phyloP scores from a whole-genome alignment of 2,329 filamentous ascomycete species.

The Botryosphaeria dothidea region DNA sequence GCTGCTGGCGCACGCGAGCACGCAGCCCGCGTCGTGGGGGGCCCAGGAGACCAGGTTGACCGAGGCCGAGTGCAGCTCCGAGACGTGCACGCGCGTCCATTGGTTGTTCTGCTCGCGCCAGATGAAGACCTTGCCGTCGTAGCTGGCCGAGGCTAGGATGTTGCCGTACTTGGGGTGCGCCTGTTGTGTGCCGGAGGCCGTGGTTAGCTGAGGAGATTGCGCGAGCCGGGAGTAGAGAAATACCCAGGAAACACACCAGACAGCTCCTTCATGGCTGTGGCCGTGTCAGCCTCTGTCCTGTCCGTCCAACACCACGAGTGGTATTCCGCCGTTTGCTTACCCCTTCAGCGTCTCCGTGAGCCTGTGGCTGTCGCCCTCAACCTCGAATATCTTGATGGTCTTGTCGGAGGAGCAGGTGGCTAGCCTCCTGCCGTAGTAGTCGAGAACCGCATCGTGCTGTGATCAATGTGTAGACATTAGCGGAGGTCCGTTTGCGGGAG shows the following conservation, averaged over 20 bases:
- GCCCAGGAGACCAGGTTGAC: conserved; percentile 98
- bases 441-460: conserved; percentile 92
- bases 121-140: conserved; percentile 98
- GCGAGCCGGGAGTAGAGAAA: conserved; percentile 24
- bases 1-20: conserved; percentile 90
- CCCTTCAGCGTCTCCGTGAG: conserved; percentile 92
- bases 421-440: conserved; percentile 95
- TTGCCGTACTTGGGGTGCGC: conserved; percentile 98
- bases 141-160: conserved; percentile 91
- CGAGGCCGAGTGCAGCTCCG: conserved; percentile 88
- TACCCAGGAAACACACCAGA: conserved; percentile 95
- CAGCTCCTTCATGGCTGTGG: conserved; percentile 85
- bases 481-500: conserved; percentile 16
- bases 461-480: not conserved
- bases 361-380: conserved; percentile 88
- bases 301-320: not conserved
- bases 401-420: conserved; percentile 98
- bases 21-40: conserved; percentile 92
- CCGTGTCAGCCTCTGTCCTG: not conserved
- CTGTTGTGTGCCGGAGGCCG: conserved; percentile 30
- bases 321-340: conserved; percentile 50
- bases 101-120: conserved; percentile 77
- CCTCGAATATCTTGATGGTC: conserved; percentile 99
- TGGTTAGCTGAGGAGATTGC: not conserved
- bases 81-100: conserved; percentile 84